Evolutionary conservation across 306 rosid species (phyloP).

Genomic region (Corylus americana): DNA sequence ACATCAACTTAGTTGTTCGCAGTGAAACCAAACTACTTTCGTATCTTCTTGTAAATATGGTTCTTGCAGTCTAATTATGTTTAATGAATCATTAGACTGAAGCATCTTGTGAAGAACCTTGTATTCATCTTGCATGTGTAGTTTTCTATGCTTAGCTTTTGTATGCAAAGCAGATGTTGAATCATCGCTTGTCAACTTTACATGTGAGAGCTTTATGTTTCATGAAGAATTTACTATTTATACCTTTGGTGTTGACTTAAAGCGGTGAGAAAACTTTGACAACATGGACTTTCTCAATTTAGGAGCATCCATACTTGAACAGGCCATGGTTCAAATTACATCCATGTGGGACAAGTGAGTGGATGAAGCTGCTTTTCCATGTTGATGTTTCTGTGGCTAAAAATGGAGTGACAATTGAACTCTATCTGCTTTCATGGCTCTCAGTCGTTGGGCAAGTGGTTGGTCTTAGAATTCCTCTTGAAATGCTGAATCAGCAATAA

Average conservation of each 20-base stretch:
- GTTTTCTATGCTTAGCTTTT: background rate
- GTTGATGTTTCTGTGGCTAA: constrained; percentile 36
- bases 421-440: constrained; percentile 73
- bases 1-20: background rate
- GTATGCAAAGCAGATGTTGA: background rate
- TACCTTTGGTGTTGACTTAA: background rate
- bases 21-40: background rate
- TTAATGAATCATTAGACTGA: background rate
- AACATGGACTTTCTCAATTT: constrained; percentile 3
- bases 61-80: background rate
- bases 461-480: constrained; percentile 65
- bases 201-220: background rate
- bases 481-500: constrained; percentile 35
- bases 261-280: background rate
- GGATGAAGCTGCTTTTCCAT: constrained; percentile 78
- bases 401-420: constrained; percentile 39
- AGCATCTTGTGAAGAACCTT: background rate
- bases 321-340: constrained; percentile 92
- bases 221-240: background rate
- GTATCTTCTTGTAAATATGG: background rate
- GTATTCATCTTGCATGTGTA: background rate
- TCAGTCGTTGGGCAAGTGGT: constrained; percentile 80
- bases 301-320: constrained; percentile 88
- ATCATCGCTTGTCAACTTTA: background rate
- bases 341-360: constrained; percentile 87